A percentile compares a stretch with the other conserved stretches of the same genome.
Evolutionary conservation across 2,329 filamentous ascomycete genomes (phyloP).

Genomic region (Dactylellina sp.): DNA sequence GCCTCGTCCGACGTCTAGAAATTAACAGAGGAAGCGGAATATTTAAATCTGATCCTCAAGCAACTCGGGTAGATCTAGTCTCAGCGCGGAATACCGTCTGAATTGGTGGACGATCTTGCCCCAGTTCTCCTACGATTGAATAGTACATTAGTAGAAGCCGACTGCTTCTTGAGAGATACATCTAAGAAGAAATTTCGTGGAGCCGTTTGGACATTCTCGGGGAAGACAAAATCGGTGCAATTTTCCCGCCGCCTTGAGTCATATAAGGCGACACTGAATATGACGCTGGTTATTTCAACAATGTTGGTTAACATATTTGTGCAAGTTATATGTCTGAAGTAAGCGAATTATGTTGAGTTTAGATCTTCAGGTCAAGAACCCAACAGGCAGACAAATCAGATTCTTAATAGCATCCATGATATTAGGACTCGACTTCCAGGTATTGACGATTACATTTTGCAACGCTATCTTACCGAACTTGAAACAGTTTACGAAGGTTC

Average conservation of each 20-base stretch:
- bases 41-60: constrained; percentile 15
- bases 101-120: constrained; percentile 16
- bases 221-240: constrained; percentile 14
- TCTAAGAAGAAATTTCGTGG: constrained; percentile 9
- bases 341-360: background rate
- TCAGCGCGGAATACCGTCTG: background rate
- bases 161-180: constrained; percentile 15
- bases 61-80: constrained; percentile 5
- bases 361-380: constrained; percentile 17
- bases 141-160: constrained; percentile 9
- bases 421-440: background rate
- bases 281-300: constrained; percentile 6
- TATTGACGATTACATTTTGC: constrained; percentile 11
- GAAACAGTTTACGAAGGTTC: constrained; percentile 26
- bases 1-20: constrained; percentile 17
- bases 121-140: constrained; percentile 15
- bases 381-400: constrained; percentile 2
- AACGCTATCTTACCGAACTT: constrained; percentile 17
- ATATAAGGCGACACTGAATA: constrained; percentile 22
- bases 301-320: background rate
- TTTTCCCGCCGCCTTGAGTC: constrained; percentile 15
- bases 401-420: constrained; percentile 12
- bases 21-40: constrained; percentile 24
- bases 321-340: background rate
- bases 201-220: constrained; percentile 11